Base-by-base conservation (phyloP, 176 grass and related monocot genomes). In the Bonia amplexicaulis region DNA sequence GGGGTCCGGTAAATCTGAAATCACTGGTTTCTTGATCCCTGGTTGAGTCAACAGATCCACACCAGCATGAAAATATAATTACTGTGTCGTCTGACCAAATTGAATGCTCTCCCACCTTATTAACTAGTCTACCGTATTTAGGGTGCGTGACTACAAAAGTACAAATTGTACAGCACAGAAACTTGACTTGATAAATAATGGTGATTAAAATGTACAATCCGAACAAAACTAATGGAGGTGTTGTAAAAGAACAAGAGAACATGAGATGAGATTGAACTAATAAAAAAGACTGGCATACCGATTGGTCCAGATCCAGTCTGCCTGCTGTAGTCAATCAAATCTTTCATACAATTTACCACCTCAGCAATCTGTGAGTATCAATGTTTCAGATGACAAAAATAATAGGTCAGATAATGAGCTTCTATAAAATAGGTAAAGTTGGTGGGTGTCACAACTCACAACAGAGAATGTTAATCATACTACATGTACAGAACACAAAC, bases 281-380 rank as follows among this genome's bases (percentile, higher is more conserved):
- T 2, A 66, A 80, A 61, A 62, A 71, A 35, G 26, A 49, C 22
- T 69, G 66, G 2, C 80, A 41, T 94, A 98, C 96, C 85, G 54
- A 90, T 98, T 35, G 96, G 96, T 80, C 96, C 96, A 73, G 91
- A 90, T 73, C 85, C 89, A 86, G 89, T 93, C 74, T 98, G 87
- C 63, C 90, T 91, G 85, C 96, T 95, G 58, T 95, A 90, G 87
- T 98, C 93, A 90, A 98, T 98, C 82, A 98, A 86, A 91, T 98
- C 96, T 80, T 98, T 98, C 96, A 98, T 98, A 76, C 96, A 93
- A 65, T 98, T 98, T 26, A 95, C 96, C 58, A 98, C 96, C 84
- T 98, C 96, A 12, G 96, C 93, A 61, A 98, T 98, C 96, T 98
- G 85, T 35, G 82, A 69, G 48, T 82, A 84, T 48, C 44, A 89